Conservation (phyloP, 2,329 filamentous ascomycete genomes). For the Trichoderma oligosporum region DNA sequence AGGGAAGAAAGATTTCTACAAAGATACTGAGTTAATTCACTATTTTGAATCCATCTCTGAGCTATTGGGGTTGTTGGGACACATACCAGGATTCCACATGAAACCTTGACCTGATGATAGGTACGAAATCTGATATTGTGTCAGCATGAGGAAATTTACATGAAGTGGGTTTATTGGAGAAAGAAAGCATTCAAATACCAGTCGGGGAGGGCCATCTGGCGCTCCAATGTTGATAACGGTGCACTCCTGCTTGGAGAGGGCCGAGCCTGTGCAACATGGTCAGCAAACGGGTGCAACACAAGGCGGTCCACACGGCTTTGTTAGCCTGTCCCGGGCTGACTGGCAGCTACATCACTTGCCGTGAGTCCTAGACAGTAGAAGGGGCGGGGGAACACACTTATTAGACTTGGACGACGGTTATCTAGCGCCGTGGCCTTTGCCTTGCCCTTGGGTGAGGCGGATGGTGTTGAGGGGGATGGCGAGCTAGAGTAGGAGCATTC, state of each 20-base stretch:
- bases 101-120: slow-evolving; percentile 77
- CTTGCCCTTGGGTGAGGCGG: slow-evolving; percentile 49
- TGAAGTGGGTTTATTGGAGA: not conserved
- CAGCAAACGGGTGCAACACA: slow-evolving; percentile 26
- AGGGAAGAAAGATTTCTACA: slow-evolving; percentile 74
- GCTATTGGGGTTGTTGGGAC: not conserved
- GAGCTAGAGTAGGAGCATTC: slow-evolving; percentile 40
- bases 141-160: not conserved
- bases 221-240: slow-evolving; percentile 78
- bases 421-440: slow-evolving; percentile 45
- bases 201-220: slow-evolving; percentile 65
- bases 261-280: slow-evolving; percentile 53
- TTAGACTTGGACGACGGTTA: slow-evolving; percentile 56
- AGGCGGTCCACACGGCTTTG: slow-evolving; percentile 6
- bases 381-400: slow-evolving; percentile 45
- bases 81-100: slow-evolving; percentile 72
- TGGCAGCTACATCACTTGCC: not conserved
- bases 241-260: slow-evolving; percentile 69
- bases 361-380: not conserved
- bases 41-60: not conserved
- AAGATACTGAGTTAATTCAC: not conserved
- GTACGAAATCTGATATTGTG: slow-evolving; percentile 64
- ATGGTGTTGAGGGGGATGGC: slow-evolving; percentile 55
- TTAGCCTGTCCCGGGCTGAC: not conserved
- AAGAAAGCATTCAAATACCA: slow-evolving; percentile 45